Conservation (phyloP, 495 filamentous ascomycete species). For the Oleoguttula mirabilis region DNA sequence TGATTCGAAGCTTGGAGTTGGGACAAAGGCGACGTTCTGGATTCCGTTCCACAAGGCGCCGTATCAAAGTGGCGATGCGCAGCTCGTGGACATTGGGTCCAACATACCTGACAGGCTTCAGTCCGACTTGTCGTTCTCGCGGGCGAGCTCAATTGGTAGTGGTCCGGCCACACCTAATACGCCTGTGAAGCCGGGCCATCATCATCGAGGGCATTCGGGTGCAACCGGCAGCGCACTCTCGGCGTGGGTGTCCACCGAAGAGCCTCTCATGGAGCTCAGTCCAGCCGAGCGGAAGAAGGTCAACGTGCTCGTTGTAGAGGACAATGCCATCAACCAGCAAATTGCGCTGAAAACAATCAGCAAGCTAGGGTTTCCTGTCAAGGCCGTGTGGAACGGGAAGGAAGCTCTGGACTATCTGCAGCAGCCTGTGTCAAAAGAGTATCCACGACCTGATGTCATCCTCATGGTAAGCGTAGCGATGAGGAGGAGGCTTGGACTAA, state of each 20-base stretch:
- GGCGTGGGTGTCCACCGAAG: conserved; percentile 1
- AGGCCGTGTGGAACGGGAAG: conserved; percentile 61
- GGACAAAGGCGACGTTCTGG: conserved; percentile 56
- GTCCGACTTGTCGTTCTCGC: conserved; percentile 50
- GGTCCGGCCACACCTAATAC: conserved; percentile 26
- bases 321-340: conserved; percentile 58
- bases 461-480: too few species aligned
- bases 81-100: conserved; percentile 39
- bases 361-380: conserved; percentile 62
- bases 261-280: conserved; percentile 22
- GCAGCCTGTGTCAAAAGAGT: conserved; percentile 20
- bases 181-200: conserved; percentile 21
- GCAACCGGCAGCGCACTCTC: not conserved
- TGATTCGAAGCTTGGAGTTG: conserved; percentile 42
- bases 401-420: conserved; percentile 58
- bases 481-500: too few species aligned
- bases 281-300: conserved; percentile 40
- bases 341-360: conserved; percentile 62
- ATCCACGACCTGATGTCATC: conserved; percentile 57
- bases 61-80: conserved; percentile 25
- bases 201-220: conserved; percentile 26
- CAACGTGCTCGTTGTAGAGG: conserved; percentile 64
- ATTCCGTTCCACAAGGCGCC: conserved; percentile 53
- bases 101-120: conserved; percentile 51
- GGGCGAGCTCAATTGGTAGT: conserved; percentile 40